Percentiles rank a stretch among this genome's conserved stretches.
These are phyloP conservation scores for Metschnikowia bowlesiae DNA, from an alignment of 805 yeast genomes.

Conservation along the genomic window DNA sequence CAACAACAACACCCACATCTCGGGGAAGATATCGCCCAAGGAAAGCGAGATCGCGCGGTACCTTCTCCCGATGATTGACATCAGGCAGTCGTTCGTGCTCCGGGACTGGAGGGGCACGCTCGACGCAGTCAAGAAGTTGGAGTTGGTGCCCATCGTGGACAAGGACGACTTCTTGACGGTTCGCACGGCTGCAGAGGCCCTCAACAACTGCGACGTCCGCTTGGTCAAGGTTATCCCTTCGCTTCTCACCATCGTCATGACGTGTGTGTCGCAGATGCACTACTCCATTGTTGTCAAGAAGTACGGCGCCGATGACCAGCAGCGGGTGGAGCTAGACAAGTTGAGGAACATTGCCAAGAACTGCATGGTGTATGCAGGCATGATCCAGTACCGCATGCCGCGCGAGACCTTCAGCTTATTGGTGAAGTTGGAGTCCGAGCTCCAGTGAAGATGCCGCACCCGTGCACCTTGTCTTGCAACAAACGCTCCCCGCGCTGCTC, in stretches of 20 bases:
- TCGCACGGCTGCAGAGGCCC: slow-evolving; percentile 58
- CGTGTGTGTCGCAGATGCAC: slow-evolving; percentile 59
- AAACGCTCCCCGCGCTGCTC: too few species aligned
- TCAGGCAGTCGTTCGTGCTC: slow-evolving; percentile 55
- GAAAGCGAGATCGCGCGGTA: slow-evolving; percentile 62
- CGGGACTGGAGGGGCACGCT: slow-evolving; percentile 59
- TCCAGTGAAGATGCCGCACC: slow-evolving; percentile 7
- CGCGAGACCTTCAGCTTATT: slow-evolving; percentile 71
- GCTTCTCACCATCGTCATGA: slow-evolving; percentile 76
- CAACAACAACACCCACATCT: slow-evolving; percentile 55
- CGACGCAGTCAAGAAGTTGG: slow-evolving; percentile 51
- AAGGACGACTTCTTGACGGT: slow-evolving; percentile 52
- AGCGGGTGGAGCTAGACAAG: slow-evolving; percentile 47
- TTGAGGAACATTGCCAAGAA: slow-evolving; percentile 65
- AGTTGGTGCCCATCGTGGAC: slow-evolving; percentile 56
- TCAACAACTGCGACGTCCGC: slow-evolving; percentile 57
- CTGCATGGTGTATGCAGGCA: slow-evolving; percentile 92
- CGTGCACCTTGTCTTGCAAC: too few species aligned
- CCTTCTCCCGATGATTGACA: slow-evolving; percentile 61
- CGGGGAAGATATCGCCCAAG: slow-evolving; percentile 48
- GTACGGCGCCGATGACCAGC: slow-evolving; percentile 44
- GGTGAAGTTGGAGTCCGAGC: slow-evolving; percentile 55
- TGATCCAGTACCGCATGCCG: slow-evolving; percentile 91
- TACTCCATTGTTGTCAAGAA: slow-evolving; percentile 40
- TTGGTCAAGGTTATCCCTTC: slow-evolving; percentile 77